A percentile compares a stretch with the other conserved stretches of the same genome.
Conservation (phyloP, 2,329 filamentous ascomycete genomes). For the Dothideomycetidae sp. region DNA sequence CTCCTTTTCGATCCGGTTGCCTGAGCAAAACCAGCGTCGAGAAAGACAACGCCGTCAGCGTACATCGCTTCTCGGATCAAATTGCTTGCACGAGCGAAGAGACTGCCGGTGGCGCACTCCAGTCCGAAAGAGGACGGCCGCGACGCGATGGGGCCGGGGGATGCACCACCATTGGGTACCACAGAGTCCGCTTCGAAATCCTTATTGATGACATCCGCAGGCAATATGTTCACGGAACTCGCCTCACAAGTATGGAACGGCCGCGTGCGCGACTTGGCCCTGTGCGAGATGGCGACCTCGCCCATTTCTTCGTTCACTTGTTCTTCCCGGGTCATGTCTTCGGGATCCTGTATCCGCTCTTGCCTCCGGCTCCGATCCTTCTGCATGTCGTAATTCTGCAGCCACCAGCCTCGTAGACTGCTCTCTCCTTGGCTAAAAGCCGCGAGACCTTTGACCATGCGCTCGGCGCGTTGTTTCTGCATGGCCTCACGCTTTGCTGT, state of each 20-base stretch:
- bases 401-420: constrained; percentile 18
- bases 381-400: constrained; percentile 11
- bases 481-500: constrained; percentile 35
- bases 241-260: background rate
- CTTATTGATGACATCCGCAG: too few species aligned
- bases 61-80: constrained; percentile 32
- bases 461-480: constrained; percentile 39
- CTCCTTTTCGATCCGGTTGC: background rate
- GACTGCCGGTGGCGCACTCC: constrained; percentile 12
- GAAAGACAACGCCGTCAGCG: constrained; percentile 32
- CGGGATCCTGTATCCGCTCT: background rate
- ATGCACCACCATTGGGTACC: too few species aligned
- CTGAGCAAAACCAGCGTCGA: constrained; percentile 18
- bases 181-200: background rate
- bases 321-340: constrained; percentile 1
- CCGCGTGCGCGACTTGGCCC: background rate
- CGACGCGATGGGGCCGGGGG: background rate
- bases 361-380: constrained; percentile 4
- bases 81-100: constrained; percentile 34
- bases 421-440: constrained; percentile 25
- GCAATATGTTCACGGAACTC: background rate
- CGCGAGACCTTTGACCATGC: constrained; percentile 40
- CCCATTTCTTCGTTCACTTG: constrained; percentile 15
- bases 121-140: constrained; percentile 9
- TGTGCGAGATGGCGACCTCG: constrained; percentile 1